Evolutionary conservation across 441 rosid species (phyloP).

Genomic region (Populus hybrid): DNA sequence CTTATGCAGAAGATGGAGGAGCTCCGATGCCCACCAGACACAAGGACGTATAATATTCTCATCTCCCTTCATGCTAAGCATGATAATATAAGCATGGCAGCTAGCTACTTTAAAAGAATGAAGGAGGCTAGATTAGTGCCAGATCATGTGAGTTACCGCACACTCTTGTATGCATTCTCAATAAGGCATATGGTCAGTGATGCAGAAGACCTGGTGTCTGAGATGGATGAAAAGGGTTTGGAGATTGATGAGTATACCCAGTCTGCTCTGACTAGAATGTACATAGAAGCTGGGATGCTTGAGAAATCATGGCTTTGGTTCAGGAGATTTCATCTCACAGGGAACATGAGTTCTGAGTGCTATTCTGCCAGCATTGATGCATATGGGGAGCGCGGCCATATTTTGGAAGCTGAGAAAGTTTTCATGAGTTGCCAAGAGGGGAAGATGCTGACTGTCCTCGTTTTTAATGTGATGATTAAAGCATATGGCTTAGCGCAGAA

Average conservation of each 20-base stretch:
- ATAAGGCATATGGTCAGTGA: slow-evolving; percentile 72
- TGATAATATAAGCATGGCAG: slow-evolving; percentile 51
- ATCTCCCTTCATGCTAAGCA: slow-evolving; percentile 71
- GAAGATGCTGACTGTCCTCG: slow-evolving; percentile 54
- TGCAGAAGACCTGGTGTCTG: slow-evolving; percentile 62
- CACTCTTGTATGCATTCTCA: slow-evolving; percentile 80
- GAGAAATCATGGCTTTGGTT: slow-evolving; percentile 90
- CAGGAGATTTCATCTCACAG: slow-evolving; percentile 59
- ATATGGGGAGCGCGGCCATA: slow-evolving; percentile 70
- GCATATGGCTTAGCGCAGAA: slow-evolving; percentile 67
- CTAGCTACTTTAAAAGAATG: slow-evolving; percentile 58
- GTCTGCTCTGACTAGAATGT: slow-evolving; percentile 85
- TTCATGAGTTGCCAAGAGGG: slow-evolving; percentile 54
- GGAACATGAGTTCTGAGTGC: slow-evolving; percentile 75
- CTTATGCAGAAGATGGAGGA: slow-evolving; percentile 73
- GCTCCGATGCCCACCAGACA: slow-evolving; percentile 64
- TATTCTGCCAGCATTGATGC: slow-evolving; percentile 90
- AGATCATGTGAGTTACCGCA: slow-evolving; percentile 76
- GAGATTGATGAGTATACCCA: slow-evolving; percentile 87
- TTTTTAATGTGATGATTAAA: slow-evolving; percentile 81
- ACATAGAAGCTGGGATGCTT: slow-evolving; percentile 68
- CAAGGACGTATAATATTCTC: slow-evolving; percentile 83
- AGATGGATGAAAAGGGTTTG: slow-evolving; percentile 60
- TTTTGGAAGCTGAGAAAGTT: slow-evolving; percentile 58
- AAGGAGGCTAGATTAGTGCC: slow-evolving; percentile 61